Conservation (phyloP, 495 filamentous ascomycete genomes). For the Penicillium cinerascens region DNA sequence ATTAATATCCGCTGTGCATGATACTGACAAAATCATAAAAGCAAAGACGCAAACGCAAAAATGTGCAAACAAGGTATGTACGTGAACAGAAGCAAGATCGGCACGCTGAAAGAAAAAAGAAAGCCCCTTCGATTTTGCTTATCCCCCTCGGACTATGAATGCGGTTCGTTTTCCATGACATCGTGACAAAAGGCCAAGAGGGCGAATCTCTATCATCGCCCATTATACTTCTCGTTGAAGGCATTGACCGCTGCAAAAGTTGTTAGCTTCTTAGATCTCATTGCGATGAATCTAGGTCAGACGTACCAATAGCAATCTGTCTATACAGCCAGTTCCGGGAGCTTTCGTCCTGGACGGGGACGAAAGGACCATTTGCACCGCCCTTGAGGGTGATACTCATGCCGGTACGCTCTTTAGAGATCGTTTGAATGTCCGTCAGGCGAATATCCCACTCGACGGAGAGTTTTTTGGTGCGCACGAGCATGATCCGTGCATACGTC, state of each 20-base stretch:
- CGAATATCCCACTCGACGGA: conserved; percentile 93
- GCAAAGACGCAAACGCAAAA: background rate
- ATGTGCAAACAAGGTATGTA: conserved; percentile 4
- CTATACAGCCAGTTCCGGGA: conserved; percentile 81
- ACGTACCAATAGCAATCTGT: conserved; percentile 59
- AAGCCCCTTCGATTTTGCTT: conserved; percentile 4
- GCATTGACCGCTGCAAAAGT: conserved; percentile 55
- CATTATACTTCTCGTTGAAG: conserved; percentile 67
- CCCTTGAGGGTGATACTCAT: conserved; percentile 85
- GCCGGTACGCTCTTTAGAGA: conserved; percentile 92
- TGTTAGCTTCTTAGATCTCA: conserved; percentile 11
- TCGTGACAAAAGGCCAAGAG: conserved; percentile 16
- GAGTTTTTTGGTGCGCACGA: conserved; percentile 79
- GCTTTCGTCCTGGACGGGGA: conserved; percentile 87
- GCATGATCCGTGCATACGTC: conserved; percentile 87
- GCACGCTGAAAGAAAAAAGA: background rate
- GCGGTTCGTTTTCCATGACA: conserved; percentile 22
- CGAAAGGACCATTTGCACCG: conserved; percentile 89
- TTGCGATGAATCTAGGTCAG: background rate
- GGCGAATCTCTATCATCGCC: conserved; percentile 44
- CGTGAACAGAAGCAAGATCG: background rate
- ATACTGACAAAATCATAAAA: background rate
- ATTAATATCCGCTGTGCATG: conserved; percentile 1
- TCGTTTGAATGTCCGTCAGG: conserved; percentile 93
- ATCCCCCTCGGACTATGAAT: conserved; percentile 10